Base-by-base conservation (phyloP, 306 rosid species). In the Neltuma alba region DNA sequence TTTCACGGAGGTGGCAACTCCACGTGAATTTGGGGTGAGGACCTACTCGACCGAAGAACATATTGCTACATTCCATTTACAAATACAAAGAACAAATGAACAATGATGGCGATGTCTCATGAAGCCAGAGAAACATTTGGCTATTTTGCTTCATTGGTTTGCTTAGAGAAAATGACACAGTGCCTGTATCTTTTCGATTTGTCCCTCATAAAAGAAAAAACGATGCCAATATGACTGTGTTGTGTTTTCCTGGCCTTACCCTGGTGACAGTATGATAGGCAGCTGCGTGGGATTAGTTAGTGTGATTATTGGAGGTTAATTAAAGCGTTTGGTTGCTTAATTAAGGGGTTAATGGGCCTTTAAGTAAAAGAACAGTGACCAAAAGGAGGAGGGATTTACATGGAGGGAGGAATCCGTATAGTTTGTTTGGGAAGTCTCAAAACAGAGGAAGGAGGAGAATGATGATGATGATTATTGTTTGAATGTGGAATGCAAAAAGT, bases 401-500 rank as follows among this genome's bases (percentile, higher is more conserved):
- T 57, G 18, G 38, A 47, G 71, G 54, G 52, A 34, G 42, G 7
- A 61, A 58, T 36, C 28, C 37, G 47, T 58, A 18, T 40, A 57
- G 76, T 25, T 74, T 77, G 79, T 33, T 55, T 73, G 34, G 75
- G 82, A 79, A 67, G 72, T 74, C 73, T 55, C 58, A 37, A 70
- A 31, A 21, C 60, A 38, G 11, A 13, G n/a, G 6, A 10, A 20
- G 63, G n/a, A 47, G 2, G 34, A 44, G 27, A n/a, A n/a, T n/a
- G n/a, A 69, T 52, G 62, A 8, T 14, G 70, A 52, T 50, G 44
- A 50, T 47, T 47, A 52, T 54, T 23, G 75, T 68, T 80, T 76
- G 84, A 30, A 64, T 40, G 67, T 28, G 81, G 70, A 42, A 75
- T 63, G 21, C 55, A 55, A 73, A 80, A 84, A 76, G 84, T 64